Percentiles rank a stretch among this genome's conserved stretches.
Conservation (phyloP, 768 basidiomycete genomes). For the Kwoniella pini region DNA sequence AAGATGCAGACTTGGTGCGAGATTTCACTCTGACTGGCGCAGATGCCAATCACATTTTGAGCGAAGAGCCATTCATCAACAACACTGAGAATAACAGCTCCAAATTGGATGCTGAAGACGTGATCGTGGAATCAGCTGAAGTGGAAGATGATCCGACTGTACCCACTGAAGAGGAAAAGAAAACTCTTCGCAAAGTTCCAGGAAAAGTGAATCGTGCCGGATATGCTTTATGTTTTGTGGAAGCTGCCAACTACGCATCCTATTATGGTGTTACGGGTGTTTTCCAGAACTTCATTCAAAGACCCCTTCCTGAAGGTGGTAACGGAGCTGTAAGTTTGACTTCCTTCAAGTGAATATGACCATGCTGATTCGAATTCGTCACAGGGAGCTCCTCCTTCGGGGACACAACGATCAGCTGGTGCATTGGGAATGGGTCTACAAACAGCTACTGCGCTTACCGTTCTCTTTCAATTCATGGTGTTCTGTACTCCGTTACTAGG, state of each 20-base stretch:
- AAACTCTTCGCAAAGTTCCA: constrained; percentile 34
- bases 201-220: constrained; percentile 35
- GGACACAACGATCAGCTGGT: constrained; percentile 8
- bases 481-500: constrained; percentile 28
- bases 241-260: constrained; percentile 39
- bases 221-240: constrained; percentile 44
- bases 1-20: constrained; percentile 10
- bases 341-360: background rate
- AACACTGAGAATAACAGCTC: background rate
- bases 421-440: constrained; percentile 8
- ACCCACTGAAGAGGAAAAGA: constrained; percentile 22
- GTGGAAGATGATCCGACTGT: background rate
- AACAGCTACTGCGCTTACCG: constrained; percentile 26
- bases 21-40: constrained; percentile 12
- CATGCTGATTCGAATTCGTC: background rate
- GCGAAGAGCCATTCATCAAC: background rate
- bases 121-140: background rate
- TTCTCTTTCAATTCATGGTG: constrained; percentile 34
- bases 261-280: constrained; percentile 32
- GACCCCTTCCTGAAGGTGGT: constrained; percentile 28
- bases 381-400: constrained; percentile 9
- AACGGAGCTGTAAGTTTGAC: constrained; percentile 25
- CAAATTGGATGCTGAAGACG: background rate
- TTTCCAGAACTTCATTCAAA: constrained; percentile 42
- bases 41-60: constrained; percentile 12